These are phyloP conservation scores for Aspergillus pseudotamarii DNA, from an alignment of 2,329 filamentous ascomycete genomes.

Conservation along the genomic window DNA sequence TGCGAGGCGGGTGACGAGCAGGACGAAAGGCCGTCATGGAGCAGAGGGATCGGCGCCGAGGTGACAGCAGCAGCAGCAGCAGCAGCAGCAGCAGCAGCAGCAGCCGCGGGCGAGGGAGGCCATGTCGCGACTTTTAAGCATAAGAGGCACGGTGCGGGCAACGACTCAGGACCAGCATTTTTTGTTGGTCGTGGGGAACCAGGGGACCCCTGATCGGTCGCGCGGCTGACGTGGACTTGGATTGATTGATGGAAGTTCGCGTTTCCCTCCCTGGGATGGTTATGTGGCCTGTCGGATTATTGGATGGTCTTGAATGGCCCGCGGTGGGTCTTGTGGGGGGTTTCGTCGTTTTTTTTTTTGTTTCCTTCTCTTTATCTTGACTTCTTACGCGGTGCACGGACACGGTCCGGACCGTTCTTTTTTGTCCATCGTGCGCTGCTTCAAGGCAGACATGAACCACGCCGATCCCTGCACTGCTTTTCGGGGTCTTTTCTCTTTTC, in stretches of 20 bases:
- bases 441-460: not conserved
- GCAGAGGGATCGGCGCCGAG: not conserved
- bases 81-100: not conserved
- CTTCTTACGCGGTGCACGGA: not conserved
- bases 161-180: not conserved
- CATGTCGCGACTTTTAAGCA: not conserved
- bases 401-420: not conserved
- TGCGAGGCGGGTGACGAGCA: not conserved
- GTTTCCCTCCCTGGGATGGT: not conserved
- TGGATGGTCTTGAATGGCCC: not conserved
- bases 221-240: not conserved
- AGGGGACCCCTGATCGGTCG: not conserved
- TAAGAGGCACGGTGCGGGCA: no score
- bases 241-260: not conserved
- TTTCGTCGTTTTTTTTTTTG: not conserved
- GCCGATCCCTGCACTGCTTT: no score
- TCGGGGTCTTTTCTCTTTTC: not conserved
- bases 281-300: not conserved
- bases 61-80: not conserved
- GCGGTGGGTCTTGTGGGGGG: not conserved
- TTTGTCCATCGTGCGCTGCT: not conserved
- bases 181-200: not conserved
- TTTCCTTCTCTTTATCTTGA: not conserved
- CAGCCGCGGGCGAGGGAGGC: not conserved
- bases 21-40: constrained; percentile 4